Evolutionary conservation across 2,329 filamentous ascomycete genomes (phyloP), one percentile per base, ranked within the genome.

Genomic region (Lasiodiplodia sp.): DNA sequence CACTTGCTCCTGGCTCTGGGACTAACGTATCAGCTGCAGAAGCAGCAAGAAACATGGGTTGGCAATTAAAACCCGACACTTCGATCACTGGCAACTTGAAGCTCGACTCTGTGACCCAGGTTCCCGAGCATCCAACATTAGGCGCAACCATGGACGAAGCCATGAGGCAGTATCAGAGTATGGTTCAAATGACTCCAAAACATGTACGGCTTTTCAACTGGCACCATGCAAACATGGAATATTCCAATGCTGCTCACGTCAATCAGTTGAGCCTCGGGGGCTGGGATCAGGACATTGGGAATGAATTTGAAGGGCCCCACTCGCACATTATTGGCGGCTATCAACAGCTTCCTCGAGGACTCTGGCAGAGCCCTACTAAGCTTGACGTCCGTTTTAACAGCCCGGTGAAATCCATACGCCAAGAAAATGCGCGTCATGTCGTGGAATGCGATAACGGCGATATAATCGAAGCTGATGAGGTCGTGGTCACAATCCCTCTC

Each of bases 221-320:
- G 96, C 96, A 99, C 79, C 92, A 97, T 78, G 96, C 96, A 72
- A 99, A 99, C 76, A 86, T 99, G 16, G 96, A 99, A 79, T 99
- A 99, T 77, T 96, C 95, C 71, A 99, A 98, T 78, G 96, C 96
- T 2, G 92, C 90, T 2, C 96, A 94, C 72, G 89, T 97, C 67
- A 90, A 92, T 72, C 91, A 92, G 71, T 87, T 99, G 21, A 98
- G 95, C 78, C 87, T 99, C 16, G 89, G 91, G 8, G 91, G 94
- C 0, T 98, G 96, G 93, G 96, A 99, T 79, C 94, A 99, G 75
- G 96, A 99, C 76, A 94, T 94, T 62, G 96, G 96, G 0, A 97
- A 99, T 74, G 96, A 99, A 77, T 99, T 97, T 83, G 94, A 97
- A 78, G 96, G 96, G 7, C 90, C 92, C 70, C 96, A 99, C 78